phyloP scores from a whole-genome alignment of 768 basidiomycete genomes.

The Boletellus ananas region DNA sequence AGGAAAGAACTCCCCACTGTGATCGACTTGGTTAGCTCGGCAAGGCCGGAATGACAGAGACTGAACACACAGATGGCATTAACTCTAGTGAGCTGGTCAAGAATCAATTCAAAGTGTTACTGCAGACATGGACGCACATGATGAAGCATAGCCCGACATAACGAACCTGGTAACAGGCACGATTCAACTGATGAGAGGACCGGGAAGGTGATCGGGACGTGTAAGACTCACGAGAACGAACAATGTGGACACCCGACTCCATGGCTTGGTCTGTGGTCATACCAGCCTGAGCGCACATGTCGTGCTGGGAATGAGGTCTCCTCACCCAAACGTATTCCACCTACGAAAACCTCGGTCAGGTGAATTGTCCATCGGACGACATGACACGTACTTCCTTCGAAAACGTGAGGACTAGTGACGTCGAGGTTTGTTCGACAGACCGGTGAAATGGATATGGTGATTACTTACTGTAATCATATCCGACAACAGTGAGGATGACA shows the following conservation, averaged over 20 bases:
- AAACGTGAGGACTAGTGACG: conserved; percentile 6
- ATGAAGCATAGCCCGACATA: neutral
- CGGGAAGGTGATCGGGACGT: neutral
- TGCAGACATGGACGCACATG: neutral
- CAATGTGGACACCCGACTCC: conserved; percentile 7
- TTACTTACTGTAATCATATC: conserved; percentile 10
- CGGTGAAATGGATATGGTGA: neutral
- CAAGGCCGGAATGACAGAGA: neutral
- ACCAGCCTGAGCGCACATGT: neutral
- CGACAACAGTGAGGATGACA: neutral
- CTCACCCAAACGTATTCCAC: conserved; percentile 13
- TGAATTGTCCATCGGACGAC: neutral
- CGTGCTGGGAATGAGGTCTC: neutral
- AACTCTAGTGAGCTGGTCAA: neutral
- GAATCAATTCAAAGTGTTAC: too few species aligned
- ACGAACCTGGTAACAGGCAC: neutral
- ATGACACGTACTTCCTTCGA: conserved; percentile 2
- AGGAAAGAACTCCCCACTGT: too few species aligned
- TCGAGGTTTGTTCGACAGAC: neutral
- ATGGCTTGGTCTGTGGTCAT: too few species aligned
- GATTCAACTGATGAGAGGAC: neutral
- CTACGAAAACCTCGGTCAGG: neutral
- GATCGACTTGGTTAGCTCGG: neutral
- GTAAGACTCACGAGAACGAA: conserved; percentile 7
- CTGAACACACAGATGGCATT: neutral